Percentiles rank a stretch among this genome's conserved stretches.
Conservation (phyloP, 805 yeast species). For the Ascoidea tarda region DNA sequence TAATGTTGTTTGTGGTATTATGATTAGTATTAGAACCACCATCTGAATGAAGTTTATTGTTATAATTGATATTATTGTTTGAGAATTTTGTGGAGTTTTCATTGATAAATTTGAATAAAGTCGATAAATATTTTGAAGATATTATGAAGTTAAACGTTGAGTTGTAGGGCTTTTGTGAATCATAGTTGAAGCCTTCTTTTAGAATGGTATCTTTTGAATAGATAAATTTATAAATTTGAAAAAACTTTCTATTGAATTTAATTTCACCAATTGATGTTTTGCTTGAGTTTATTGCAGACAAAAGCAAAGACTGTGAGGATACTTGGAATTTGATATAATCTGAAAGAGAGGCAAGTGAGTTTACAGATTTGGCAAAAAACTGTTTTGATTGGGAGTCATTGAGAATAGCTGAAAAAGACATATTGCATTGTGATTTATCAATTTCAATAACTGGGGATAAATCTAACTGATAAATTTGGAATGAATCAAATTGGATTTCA, state of each 20-base stretch:
- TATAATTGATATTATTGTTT: too few relatives aligned
- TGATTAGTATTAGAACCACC: too few relatives aligned
- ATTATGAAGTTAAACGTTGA: conserved; percentile 5
- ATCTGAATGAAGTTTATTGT: neutral
- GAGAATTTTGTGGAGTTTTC: too few relatives aligned
- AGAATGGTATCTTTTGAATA: neutral
- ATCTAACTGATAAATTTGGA: neutral
- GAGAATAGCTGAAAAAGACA: conserved; percentile 7
- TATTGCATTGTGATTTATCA: neutral
- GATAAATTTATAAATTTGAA: conserved; percentile 1
- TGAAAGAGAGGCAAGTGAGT: conserved; percentile 2
- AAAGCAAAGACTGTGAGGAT: neutral
- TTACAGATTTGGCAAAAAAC: conserved; percentile 6
- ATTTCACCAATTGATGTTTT: conserved; percentile 4
- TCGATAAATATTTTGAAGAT: conserved; percentile 4
- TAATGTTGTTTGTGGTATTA: too few relatives aligned
- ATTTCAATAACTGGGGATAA: neutral
- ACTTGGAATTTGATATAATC: conserved; percentile 5
- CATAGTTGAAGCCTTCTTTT: neutral
- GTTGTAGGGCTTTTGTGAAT: neutral
- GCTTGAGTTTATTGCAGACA: conserved; percentile 6
- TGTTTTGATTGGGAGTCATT: conserved; percentile 2
- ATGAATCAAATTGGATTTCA: neutral
- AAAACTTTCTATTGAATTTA: conserved; percentile 2
- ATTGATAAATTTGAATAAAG: conserved; percentile 3